Evolutionary conservation across 176 grass and related monocot genomes (phyloP).

Genomic region (Musa schizocarpa): DNA sequence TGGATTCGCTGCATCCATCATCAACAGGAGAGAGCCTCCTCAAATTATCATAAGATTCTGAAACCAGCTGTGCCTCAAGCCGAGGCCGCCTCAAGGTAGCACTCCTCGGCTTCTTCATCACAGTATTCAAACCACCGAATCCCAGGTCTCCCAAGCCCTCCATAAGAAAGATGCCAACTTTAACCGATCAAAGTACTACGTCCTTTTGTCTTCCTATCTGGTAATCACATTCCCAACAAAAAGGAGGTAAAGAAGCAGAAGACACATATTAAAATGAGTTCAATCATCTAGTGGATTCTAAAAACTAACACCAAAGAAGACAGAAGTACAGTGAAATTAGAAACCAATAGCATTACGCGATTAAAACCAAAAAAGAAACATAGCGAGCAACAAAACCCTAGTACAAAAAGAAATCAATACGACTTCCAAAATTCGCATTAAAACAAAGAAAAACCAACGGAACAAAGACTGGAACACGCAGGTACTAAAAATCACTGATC

Average conservation of each 20-base stretch:
- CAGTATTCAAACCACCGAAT: conserved; percentile 19
- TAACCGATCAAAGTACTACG: neutral
- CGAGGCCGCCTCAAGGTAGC: conserved; percentile 31
- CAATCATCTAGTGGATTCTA: too few relatives aligned
- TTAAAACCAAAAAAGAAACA: neutral
- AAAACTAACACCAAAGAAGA: neutral
- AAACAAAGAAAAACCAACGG: neutral
- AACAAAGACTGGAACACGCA: neutral
- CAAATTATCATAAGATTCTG: conserved; percentile 22
- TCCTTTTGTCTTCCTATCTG: neutral
- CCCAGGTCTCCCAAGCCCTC: conserved; percentile 24
- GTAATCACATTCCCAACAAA: neutral
- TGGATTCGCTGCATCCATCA: conserved; percentile 24
- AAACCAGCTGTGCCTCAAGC: conserved; percentile 18
- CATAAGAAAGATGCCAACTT: conserved; percentile 21
- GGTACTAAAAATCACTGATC: neutral
- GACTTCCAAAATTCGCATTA: neutral
- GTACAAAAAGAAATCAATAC: neutral
- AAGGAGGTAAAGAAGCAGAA: neutral
- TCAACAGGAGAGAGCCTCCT: conserved; percentile 35
- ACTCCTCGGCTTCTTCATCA: conserved; percentile 19
- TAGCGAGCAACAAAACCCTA: neutral
- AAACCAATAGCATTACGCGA: neutral
- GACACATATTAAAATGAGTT: too few relatives aligned
- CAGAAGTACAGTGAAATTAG: neutral